Evolutionary conservation across 345 rosid species (phyloP).

Genomic region (Theobroma cacao): DNA sequence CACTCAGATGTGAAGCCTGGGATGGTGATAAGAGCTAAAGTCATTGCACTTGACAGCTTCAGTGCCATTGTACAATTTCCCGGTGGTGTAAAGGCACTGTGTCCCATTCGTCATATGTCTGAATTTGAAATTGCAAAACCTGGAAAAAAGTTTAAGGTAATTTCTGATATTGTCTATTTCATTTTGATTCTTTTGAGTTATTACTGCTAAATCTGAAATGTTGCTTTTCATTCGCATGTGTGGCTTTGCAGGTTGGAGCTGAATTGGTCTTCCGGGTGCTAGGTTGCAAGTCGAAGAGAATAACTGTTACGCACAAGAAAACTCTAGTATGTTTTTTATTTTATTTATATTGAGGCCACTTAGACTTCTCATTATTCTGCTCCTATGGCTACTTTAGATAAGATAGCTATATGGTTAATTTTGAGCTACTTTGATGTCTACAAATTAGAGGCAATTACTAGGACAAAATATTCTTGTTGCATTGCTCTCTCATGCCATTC

Average conservation of each 20-base stretch:
- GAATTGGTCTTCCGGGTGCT: conserved; percentile 87
- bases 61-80: conserved; percentile 97
- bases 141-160: conserved; percentile 83
- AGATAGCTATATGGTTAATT: not conserved
- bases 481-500: not conserved
- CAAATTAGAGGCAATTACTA: not conserved
- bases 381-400: not conserved
- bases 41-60: conserved; percentile 68
- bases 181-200: conserved; percentile 1
- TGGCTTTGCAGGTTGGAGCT: conserved; percentile 69
- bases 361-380: conserved; percentile 6
- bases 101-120: conserved; percentile 95
- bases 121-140: conserved; percentile 90
- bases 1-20: conserved; percentile 98
- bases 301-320: conserved; percentile 94
- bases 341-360: not conserved
- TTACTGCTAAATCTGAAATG: conserved; percentile 20
- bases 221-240: conserved; percentile 13
- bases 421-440: not conserved
- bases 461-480: not conserved
- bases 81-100: conserved; percentile 95
- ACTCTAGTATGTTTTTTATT: conserved; percentile 66
- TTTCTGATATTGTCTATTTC: conserved; percentile 9
- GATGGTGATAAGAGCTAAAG: conserved; percentile 81
- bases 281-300: conserved; percentile 95